phyloP scores from a whole-genome alignment of 139 green algal species.

The Spirogloea muscicola region DNA sequence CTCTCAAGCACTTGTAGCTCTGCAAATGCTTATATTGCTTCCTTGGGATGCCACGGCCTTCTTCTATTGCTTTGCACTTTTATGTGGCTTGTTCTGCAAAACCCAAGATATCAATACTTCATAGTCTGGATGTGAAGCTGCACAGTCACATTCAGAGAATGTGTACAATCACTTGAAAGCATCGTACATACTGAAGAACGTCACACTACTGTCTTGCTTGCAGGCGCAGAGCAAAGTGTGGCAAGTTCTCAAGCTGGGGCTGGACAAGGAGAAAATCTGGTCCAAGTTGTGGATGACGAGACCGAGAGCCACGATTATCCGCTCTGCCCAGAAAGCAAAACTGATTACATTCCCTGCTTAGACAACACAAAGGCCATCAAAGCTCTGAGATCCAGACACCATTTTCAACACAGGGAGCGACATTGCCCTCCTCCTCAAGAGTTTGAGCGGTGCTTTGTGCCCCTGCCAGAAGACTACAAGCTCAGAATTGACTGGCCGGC shows the following conservation, averaged over 20 bases:
- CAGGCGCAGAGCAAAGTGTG: background rate
- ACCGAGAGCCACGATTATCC: background rate
- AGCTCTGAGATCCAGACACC: background rate
- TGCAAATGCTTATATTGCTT: background rate
- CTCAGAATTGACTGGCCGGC: constrained; percentile 35
- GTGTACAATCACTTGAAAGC: too few relatives aligned
- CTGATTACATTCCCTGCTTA: constrained; percentile 32
- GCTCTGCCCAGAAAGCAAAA: background rate
- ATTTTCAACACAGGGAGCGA: constrained; percentile 29
- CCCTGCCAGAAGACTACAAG: constrained; percentile 35
- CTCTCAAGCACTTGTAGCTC: background rate
- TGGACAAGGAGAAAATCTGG: background rate
- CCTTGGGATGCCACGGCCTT: background rate
- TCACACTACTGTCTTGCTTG: background rate
- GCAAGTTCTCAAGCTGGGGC: too few relatives aligned
- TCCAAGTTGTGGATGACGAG: too few relatives aligned
- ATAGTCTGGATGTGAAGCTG: background rate
- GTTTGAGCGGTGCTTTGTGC: constrained; percentile 22
- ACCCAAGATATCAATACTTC: background rate
- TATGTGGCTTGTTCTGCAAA: background rate
- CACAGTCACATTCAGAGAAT: background rate
- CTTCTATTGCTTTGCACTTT: background rate
- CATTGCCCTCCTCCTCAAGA: constrained; percentile 18
- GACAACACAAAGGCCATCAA: constrained; percentile 13
- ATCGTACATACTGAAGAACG: background rate